Evolutionary conservation across 2,329 filamentous ascomycete genomes (phyloP), one percentile per base, ranked within the genome.

Genomic region (Samsoniella hepiali): DNA sequence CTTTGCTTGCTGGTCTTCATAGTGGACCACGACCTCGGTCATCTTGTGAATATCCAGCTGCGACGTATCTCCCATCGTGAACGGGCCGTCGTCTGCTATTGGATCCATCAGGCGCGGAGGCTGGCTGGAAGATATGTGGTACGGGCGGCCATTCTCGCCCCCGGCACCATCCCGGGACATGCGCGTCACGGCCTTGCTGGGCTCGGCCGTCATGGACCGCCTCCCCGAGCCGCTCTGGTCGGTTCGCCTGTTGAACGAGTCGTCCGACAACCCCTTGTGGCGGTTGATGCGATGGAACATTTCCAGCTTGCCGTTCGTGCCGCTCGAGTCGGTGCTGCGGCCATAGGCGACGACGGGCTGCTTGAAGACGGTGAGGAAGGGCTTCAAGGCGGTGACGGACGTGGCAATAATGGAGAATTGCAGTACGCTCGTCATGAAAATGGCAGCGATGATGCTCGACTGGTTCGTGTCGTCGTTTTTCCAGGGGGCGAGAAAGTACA

Each of bases 331-430:
- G 31, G 42, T 45, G 22, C 58, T 55, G 17, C 27, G 44, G 45
- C 63, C 42, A 9, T 51, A 31, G 40, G 63, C 31, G 15, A 51
- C 51, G 47, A 53, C 17, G 5, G 59, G 32, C 9, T 59, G 54
- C 36, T 50, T 55, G 17, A 66, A 64, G 3, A 61, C 63, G 15
- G 36, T 51, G n/a, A 64, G 55, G 22, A 66, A 65, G 3, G 65
- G 65, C 27, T 57, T 63, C 11, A 66, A 51, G 17, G 62, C 54
- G 5, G 65, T 62, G 27, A 66, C 49, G 27, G 62, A 64, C 10
- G 58, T 57, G 27, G 63, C 58, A 2, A 61, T 38, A 15, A 66
- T 63, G 42, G 63, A 60, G 50, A 64, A 63, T 11, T 66, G 63
- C 5, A 64, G 53, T 1, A 50, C 63, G 27, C 34, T 63, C n/a